Evolutionary conservation across 2,329 filamentous ascomycete genomes (phyloP).

Genomic region (Colletotrichum somersetense): DNA sequence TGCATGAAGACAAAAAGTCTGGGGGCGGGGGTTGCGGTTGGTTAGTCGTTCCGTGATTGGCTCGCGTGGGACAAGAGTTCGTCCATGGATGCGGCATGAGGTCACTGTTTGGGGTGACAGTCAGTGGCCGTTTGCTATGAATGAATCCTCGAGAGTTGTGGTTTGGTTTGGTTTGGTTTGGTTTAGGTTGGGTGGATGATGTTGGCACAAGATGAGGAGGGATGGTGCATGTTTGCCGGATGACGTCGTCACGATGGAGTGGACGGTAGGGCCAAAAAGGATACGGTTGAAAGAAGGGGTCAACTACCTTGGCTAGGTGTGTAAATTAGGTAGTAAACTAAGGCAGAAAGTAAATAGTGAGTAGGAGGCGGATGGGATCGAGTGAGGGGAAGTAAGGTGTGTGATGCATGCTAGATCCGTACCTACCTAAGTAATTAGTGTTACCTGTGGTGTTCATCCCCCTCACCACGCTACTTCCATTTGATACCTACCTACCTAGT

Average conservation of each 20-base stretch:
- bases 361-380: too few species aligned
- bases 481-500: too few species aligned
- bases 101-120: constrained; percentile 30
- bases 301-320: too few species aligned
- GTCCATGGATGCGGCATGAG: constrained; percentile 27
- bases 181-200: constrained; percentile 8
- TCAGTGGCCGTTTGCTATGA: constrained; percentile 13
- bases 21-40: constrained; percentile 3
- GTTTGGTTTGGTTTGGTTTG: background rate
- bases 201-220: constrained; percentile 16
- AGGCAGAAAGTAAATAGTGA: background rate
- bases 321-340: too few species aligned
- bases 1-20: constrained; percentile 28
- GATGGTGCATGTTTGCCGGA: constrained; percentile 37
- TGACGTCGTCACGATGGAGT: constrained; percentile 38
- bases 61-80: background rate
- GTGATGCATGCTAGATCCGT: background rate
- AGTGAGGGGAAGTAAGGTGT: background rate
- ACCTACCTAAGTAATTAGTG: too few species aligned
- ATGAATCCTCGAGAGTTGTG: constrained; percentile 1
- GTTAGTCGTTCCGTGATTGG: constrained; percentile 1
- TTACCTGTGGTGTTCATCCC: background rate
- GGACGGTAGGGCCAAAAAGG: background rate
- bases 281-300: background rate
- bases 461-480: background rate